Evolutionary conservation across 2,329 filamentous ascomycete genomes (phyloP).

Genomic region (Trichophyton equinum): DNA sequence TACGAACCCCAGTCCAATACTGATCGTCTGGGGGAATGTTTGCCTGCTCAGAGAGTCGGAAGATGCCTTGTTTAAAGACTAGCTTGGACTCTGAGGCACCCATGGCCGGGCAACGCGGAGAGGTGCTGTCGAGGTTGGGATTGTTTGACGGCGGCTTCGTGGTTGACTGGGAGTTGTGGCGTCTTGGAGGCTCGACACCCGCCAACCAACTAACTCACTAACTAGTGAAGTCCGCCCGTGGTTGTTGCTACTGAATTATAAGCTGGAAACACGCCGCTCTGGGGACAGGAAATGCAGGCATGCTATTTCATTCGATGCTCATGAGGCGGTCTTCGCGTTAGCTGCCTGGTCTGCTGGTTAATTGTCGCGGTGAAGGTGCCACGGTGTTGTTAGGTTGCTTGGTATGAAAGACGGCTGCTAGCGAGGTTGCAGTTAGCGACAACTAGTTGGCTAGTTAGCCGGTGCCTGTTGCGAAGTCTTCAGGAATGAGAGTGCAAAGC

Average conservation of each 20-base stretch:
- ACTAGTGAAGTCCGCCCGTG: background rate
- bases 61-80: conserved; percentile 97
- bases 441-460: too few species aligned
- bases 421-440: too few species aligned
- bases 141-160: background rate
- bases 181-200: background rate
- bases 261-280: too few species aligned
- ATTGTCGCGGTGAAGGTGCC: background rate
- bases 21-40: conserved; percentile 76
- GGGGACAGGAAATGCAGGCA: too few species aligned
- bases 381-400: background rate
- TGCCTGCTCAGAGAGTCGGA: conserved; percentile 83
- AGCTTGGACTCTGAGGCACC: conserved; percentile 98
- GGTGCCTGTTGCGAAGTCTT: too few species aligned
- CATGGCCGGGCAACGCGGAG: conserved; percentile 43
- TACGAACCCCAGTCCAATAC: conserved; percentile 80
- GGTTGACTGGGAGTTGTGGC: background rate
- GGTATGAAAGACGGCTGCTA: background rate
- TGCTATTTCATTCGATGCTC: too few species aligned
- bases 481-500: too few species aligned
- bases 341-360: background rate
- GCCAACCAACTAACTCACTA: too few species aligned
- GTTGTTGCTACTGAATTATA: too few species aligned
- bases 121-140: background rate
- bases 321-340: too few species aligned